Conservation (phyloP, 495 filamentous ascomycete species). For the Glutinoglossum americanum region DNA sequence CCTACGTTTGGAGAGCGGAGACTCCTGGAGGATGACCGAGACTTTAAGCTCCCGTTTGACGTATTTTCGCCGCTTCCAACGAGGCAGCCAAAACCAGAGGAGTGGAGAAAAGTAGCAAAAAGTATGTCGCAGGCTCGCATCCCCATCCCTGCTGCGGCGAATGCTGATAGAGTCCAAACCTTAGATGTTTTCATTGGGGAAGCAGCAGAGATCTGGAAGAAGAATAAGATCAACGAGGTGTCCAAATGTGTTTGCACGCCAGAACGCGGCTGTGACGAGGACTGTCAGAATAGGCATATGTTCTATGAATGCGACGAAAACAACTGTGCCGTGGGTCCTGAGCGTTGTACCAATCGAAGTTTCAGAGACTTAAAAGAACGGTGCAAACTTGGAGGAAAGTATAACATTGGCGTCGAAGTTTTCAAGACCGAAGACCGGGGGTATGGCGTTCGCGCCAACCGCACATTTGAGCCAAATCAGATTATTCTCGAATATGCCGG, state of each 20-base stretch:
- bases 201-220: conserved; percentile 66
- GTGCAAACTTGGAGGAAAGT: conserved; percentile 57
- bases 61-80: conserved; percentile 68
- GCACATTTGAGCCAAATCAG: conserved; percentile 70
- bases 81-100: conserved; percentile 72
- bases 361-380: conserved; percentile 64
- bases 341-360: conserved; percentile 61
- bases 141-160: neutral
- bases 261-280: conserved; percentile 64
- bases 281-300: conserved; percentile 89
- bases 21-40: conserved; percentile 40
- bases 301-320: conserved; percentile 85
- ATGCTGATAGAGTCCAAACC: neutral
- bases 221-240: conserved; percentile 46
- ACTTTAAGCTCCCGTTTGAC: conserved; percentile 79
- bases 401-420: conserved; percentile 81
- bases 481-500: conserved; percentile 97
- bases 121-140: conserved; percentile 32
- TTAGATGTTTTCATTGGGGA: conserved; percentile 84
- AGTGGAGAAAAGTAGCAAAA: conserved; percentile 75
- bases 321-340: conserved; percentile 57
- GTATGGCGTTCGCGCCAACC: conserved; percentile 76
- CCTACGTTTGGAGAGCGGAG: conserved; percentile 44
- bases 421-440: conserved; percentile 76
- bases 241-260: conserved; percentile 62